Base-by-base conservation (phyloP, 2,329 filamentous ascomycete species). In the Eutypa lata region DNA sequence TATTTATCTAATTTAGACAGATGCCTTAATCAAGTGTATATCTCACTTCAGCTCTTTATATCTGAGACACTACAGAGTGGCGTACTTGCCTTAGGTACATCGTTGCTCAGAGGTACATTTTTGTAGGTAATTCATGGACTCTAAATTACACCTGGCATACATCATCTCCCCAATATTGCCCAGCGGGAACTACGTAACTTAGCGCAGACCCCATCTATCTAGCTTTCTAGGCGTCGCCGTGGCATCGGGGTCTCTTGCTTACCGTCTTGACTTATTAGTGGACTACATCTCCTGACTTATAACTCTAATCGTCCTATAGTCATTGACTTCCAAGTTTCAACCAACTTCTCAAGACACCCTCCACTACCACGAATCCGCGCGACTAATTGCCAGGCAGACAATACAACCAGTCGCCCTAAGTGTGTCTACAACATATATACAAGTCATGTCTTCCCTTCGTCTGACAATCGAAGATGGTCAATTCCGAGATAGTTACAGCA, bases 401-500 rank as follows among this genome's bases (percentile, higher is more conserved):
- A 31, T 31, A 31, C 6, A 31, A 10, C 26, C 10, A 31, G 26
- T 31, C 26, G 26, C 26, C 10, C 5, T 31, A 6, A 31, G 26
- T 31, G 26, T 10, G 16, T 14, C 35, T 50, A 43, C 16, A 7
- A n/a, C 22, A 21, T 22, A 24, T 45, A 33, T 33, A 54, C 45
- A 38, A 13, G 40, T 38, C 59, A 96, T 96, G 91, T 77, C 87
- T 55, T 77, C 84, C 21, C 82, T 93, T 49, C 86, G 89, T 50
- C 78, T 99, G 48, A 85, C 83, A 22, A 93, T 99, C 63, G 90
- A 97, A 65, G 88, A 94, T 59, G 86, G 85, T 56, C 85, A 84
- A 61, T 97, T 99, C 72, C 84, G 90, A 57, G 95, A 99, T 69
- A 69, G 77, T 14, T 75, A 91, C 59, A 88, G 91, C 59, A 87